Percentiles rank a stretch among this genome's conserved stretches.
Conservation (phyloP, 345 rosid genomes). For the Acer campestre region DNA sequence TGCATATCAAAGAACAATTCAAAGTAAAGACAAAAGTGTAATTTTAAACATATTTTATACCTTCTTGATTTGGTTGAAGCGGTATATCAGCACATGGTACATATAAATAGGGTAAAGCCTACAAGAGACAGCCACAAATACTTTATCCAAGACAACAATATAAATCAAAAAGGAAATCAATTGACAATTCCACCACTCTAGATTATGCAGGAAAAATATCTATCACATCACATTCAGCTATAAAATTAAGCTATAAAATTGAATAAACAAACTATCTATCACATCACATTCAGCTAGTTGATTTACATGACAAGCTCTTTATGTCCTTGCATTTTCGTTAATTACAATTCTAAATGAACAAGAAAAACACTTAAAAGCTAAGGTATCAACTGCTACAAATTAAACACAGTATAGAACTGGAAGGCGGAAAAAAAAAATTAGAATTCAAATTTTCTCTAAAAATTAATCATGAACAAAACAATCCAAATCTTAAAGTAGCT, state of each 20-base stretch:
- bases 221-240: neutral
- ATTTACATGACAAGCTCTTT: neutral
- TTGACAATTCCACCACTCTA: neutral
- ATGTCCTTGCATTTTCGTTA: neutral
- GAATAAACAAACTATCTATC: neutral
- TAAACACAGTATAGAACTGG: too few relatives aligned
- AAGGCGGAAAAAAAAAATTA: too few relatives aligned
- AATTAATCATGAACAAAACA: too few relatives aligned
- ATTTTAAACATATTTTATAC: conserved; percentile 32
- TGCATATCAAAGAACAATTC: neutral
- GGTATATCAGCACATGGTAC: conserved; percentile 72
- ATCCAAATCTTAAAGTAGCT: too few relatives aligned
- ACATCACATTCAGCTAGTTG: neutral
- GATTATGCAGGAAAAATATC: neutral
- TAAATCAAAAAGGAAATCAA: neutral
- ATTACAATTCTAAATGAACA: too few relatives aligned
- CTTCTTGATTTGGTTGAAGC: conserved; percentile 41
- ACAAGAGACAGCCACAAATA: conserved; percentile 26
- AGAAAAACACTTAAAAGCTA: too few relatives aligned
- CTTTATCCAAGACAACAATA: neutral
- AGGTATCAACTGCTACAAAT: too few relatives aligned
- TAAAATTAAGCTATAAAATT: too few relatives aligned
- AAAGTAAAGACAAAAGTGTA: conserved; percentile 5
- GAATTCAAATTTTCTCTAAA: too few relatives aligned
- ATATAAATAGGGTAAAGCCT: conserved; percentile 92